Evolutionary conservation across 1,139 yeast genomes (phyloP), one percentile per base, ranked within the genome.

Genomic region (Scheffersomyces quercinus): DNA sequence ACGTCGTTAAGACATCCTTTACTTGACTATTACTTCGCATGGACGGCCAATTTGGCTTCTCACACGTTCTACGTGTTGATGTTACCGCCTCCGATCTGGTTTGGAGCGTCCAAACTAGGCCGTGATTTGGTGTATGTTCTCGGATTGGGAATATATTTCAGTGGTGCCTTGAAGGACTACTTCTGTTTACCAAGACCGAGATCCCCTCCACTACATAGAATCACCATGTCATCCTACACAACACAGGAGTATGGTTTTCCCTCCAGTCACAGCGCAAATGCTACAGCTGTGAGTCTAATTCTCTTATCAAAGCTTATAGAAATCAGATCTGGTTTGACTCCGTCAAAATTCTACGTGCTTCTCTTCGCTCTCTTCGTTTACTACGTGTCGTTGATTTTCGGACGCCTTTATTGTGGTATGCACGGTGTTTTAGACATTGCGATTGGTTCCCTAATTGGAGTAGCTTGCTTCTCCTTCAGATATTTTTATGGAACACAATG

Each of bases 181-280:
- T 73, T 90, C 56, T 93, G 98, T 62, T 71, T 93, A 42, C 99
- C 99, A 11, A 73, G 99, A 49, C 99, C 99, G 2, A 68, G 83
- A 48, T 85, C 96, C 2, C 99, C 99, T 1, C 99, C 99, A 0
- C 67, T 91, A 40, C 89, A 86, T 60, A 75, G 99, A 54, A 83
- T 93, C 54, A 90, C 98, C 28, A 80, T 91, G 83, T 83, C 91
- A 46, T 84, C 87, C 20, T 87, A 88, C 53, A 95, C 98, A 0
- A 82, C 96, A 1, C 82, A 85, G 56, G 99, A 93, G 61, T 93
- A 91, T 62, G 99, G 99, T 3, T 90, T 91, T 56, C 99, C 99
- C 0, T 82, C 90, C 38, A 85, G 96, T 9, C 99, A 93, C 62
- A 78, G 95, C 28, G 96, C 97, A 37, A 93, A 93, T 64, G 97